Base-by-base conservation (phyloP, 2,329 filamentous ascomycete species). In the Byssothecium circinans region DNA sequence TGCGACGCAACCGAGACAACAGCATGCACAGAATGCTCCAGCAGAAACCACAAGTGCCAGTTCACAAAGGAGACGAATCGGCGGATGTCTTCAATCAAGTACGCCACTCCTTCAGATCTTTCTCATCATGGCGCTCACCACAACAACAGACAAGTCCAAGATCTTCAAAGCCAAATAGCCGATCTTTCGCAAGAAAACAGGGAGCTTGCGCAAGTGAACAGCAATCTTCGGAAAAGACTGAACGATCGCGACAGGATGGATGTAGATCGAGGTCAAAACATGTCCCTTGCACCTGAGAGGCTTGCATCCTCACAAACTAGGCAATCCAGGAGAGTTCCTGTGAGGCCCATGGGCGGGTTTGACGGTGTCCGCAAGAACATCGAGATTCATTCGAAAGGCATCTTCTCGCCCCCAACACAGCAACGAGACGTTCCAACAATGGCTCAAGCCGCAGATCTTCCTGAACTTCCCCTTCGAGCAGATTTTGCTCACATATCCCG, bases 61-160 rank as follows among this genome's bases (percentile, higher is more conserved):
- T 99, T 99, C 69, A 99, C 94, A 41, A 99, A 99, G 74, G 94
- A 99, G 73, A 99, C 94, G 11, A 99, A 99, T 70, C 83, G 94
- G 49, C 85, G 94, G 53, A 99, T 99, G 94, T 97, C 94, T 15
- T 97, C 92, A 1, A 97, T 97, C 75, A 99, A 97, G 82, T 84
- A 71, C 62, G 79, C 73, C 46, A 12, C 29, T 14, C 8, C 25
- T 19, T 3, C 18, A 25, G 6, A 19, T 2, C 6, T 18, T 17
- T 17, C 33, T 30, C 36, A 7, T 8, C n/a, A 8, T 22, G 8
- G 18, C 19, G 30, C 56, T 61, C 29, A 63, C 43, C 29, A 14
- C 22, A 17, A 45, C 37, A 44, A n/a, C 38, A 83, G 81, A 69
- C 94, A 96, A 77, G 89, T 97, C 11, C 94, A 97, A 73, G 94